A percentile compares a stretch with the other conserved stretches of the same genome.
These are phyloP conservation scores for Monosporascus sp. DNA, from an alignment of 2,329 filamentous ascomycete species.

Conservation along the genomic window DNA sequence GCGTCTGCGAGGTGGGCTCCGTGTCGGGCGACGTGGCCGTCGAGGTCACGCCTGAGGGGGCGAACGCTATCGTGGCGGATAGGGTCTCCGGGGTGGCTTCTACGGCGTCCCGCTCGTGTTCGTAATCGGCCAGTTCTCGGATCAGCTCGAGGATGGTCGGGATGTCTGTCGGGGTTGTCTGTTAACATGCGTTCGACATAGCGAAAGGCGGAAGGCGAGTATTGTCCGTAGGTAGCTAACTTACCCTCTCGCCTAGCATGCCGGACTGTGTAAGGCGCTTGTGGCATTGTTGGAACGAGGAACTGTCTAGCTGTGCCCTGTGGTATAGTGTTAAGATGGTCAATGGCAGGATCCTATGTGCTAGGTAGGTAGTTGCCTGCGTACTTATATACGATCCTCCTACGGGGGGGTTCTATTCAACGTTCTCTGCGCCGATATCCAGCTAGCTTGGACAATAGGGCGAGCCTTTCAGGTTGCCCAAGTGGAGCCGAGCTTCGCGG, in stretches of 20 bases:
- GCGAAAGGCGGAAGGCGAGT: neutral
- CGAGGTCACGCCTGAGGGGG: conserved; percentile 41
- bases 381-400: too few relatives aligned
- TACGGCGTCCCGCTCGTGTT: conserved; percentile 68
- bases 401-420: too few relatives aligned
- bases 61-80: conserved; percentile 71
- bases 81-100: conserved; percentile 74
- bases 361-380: too few relatives aligned
- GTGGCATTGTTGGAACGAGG: conserved; percentile 22
- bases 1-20: conserved; percentile 47
- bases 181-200: conserved; percentile 5
- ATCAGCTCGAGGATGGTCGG: conserved; percentile 76
- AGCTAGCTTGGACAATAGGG: too few relatives aligned
- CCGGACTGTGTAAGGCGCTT: conserved; percentile 36
- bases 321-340: too few relatives aligned
- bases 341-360: too few relatives aligned
- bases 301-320: too few relatives aligned
- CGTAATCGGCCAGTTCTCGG: conserved; percentile 80
- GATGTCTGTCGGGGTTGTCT: conserved; percentile 54
- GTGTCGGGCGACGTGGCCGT: conserved; percentile 34
- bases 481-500: too few relatives aligned
- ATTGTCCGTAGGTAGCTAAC: neutral
- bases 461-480: too few relatives aligned
- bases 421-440: too few relatives aligned
- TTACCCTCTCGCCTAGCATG: conserved; percentile 57